These are phyloP conservation scores for Pythium periplocum DNA, from an alignment of 352 stramenopile genomes.

Conservation along the genomic window DNA sequence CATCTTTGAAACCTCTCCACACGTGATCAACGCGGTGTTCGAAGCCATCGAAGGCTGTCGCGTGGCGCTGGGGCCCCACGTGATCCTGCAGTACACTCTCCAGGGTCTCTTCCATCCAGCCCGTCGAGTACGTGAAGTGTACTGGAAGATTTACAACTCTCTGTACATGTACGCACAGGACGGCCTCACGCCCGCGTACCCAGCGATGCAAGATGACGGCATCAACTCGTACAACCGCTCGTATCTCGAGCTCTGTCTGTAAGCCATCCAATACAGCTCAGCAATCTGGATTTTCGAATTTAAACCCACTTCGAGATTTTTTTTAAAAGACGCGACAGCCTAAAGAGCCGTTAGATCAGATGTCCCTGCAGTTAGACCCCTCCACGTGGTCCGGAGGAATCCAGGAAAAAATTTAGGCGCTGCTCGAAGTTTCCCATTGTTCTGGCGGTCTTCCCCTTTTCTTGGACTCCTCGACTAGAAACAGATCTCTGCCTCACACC, in stretches of 20 bases:
- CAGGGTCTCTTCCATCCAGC: slow-evolving; percentile 99
- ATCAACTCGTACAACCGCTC: slow-evolving; percentile 94
- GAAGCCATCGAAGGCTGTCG: slow-evolving; percentile 97
- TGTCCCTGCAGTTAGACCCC: too few relatives aligned
- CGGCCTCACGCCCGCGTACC: slow-evolving; percentile 96
- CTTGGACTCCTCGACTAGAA: too few relatives aligned
- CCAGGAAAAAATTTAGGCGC: too few relatives aligned
- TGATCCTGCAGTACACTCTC: slow-evolving; percentile 97
- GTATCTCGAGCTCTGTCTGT: slow-evolving; percentile 90
- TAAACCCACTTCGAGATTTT: too few relatives aligned
- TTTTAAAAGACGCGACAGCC: too few relatives aligned
- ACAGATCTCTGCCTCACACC: too few relatives aligned
- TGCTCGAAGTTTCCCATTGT: too few relatives aligned
- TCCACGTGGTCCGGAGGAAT: too few relatives aligned
- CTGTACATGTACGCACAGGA: slow-evolving; percentile 99
- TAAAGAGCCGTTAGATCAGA: too few relatives aligned
- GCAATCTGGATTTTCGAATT: too few relatives aligned
- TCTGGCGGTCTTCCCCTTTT: too few relatives aligned
- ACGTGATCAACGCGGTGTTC: slow-evolving; percentile 99
- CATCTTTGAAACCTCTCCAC: slow-evolving; percentile 98
- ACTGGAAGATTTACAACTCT: slow-evolving; percentile 99
- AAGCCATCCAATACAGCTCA: slow-evolving; percentile 2
- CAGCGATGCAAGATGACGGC: slow-evolving; percentile 93
- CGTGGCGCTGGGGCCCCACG: slow-evolving; percentile 93
- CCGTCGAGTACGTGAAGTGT: slow-evolving; percentile 97